A percentile compares a stretch with the other conserved stretches of the same genome.
phyloP scores from a whole-genome alignment of 352 stramenopile species.

The Pythium guiyangense region DNA sequence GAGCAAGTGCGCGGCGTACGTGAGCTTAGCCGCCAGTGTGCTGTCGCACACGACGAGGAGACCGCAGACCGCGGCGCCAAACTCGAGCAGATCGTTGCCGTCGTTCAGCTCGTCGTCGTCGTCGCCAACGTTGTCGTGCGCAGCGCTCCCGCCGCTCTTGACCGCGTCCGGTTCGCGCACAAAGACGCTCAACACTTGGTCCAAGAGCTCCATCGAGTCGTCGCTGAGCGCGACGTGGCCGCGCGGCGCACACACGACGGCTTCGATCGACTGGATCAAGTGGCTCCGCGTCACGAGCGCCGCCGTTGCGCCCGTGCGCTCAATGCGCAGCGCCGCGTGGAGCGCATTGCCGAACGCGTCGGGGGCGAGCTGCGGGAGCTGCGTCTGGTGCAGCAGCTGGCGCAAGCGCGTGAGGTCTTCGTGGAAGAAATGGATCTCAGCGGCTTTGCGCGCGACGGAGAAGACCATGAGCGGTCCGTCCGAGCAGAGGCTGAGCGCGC shows the following conservation, averaged over 20 bases:
- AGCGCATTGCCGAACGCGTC: conserved; percentile 32
- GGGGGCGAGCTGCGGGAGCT: conserved; percentile 43
- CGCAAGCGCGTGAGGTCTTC: conserved; percentile 69
- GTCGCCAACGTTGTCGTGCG: conserved; percentile 12
- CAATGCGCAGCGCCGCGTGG: conserved; percentile 21
- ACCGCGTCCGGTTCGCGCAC: conserved; percentile 35
- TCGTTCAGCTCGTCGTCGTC: conserved; percentile 40
- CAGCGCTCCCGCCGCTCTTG: background rate
- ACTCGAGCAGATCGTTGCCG: conserved; percentile 46
- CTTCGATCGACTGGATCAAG: conserved; percentile 51
- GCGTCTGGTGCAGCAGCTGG: conserved; percentile 59
- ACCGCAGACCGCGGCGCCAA: conserved; percentile 48
- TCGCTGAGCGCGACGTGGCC: conserved; percentile 30
- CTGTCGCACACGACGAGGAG: conserved; percentile 67
- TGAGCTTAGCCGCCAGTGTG: conserved; percentile 50
- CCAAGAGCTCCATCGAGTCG: conserved; percentile 54
- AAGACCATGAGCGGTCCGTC: conserved; percentile 84
- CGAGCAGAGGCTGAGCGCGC: conserved; percentile 45
- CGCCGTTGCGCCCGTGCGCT: conserved; percentile 5
- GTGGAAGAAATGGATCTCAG: conserved; percentile 80
- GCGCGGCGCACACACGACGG: conserved; percentile 25
- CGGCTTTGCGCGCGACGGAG: conserved; percentile 54
- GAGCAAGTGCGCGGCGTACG: conserved; percentile 37
- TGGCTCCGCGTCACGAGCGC: conserved; percentile 38
- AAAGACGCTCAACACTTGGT: conserved; percentile 65